These are phyloP conservation scores for Calophaca sinica DNA, from an alignment of 306 rosid genomes.

Conservation along the genomic window DNA sequence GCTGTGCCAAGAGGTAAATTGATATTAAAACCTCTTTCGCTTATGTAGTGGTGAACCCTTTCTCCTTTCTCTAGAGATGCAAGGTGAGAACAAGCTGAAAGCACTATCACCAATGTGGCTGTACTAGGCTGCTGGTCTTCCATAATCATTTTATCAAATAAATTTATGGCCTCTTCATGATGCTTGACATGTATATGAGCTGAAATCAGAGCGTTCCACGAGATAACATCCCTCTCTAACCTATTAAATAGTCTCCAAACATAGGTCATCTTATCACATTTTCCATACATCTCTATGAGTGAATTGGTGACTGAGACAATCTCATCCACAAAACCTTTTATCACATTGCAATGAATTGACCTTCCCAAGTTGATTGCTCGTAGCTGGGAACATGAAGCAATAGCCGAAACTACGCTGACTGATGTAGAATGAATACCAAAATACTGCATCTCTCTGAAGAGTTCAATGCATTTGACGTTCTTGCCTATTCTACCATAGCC, in stretches of 20 bases:
- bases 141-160: slow-evolving; percentile 63
- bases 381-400: slow-evolving; percentile 64
- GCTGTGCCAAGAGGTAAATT: slow-evolving; percentile 69
- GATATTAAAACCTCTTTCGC: slow-evolving; percentile 56
- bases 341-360: slow-evolving; percentile 67
- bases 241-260: slow-evolving; percentile 62
- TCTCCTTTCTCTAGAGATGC: slow-evolving; percentile 68
- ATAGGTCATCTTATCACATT: slow-evolving; percentile 55
- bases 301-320: slow-evolving; percentile 58
- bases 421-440: slow-evolving; percentile 57
- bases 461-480: slow-evolving; percentile 52
- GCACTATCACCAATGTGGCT: slow-evolving; percentile 61
- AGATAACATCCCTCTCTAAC: slow-evolving; percentile 51
- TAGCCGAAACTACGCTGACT: slow-evolving; percentile 57
- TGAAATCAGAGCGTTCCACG: slow-evolving; percentile 83
- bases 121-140: slow-evolving; percentile 61
- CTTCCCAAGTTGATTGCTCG: slow-evolving; percentile 59
- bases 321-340: slow-evolving; percentile 56
- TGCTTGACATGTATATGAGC: slow-evolving; percentile 57
- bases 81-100: slow-evolving; percentile 77
- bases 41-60: slow-evolving; percentile 58
- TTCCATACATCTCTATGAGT: slow-evolving; percentile 81
- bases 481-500: slow-evolving; percentile 61
- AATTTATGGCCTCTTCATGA: slow-evolving; percentile 55
- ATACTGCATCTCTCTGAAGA: slow-evolving; percentile 66